Evolutionary conservation across 1,284 basidiomycete species (phyloP), one percentile per base, ranked within the genome.

Genomic region (Moesziomyces antarcticus): DNA sequence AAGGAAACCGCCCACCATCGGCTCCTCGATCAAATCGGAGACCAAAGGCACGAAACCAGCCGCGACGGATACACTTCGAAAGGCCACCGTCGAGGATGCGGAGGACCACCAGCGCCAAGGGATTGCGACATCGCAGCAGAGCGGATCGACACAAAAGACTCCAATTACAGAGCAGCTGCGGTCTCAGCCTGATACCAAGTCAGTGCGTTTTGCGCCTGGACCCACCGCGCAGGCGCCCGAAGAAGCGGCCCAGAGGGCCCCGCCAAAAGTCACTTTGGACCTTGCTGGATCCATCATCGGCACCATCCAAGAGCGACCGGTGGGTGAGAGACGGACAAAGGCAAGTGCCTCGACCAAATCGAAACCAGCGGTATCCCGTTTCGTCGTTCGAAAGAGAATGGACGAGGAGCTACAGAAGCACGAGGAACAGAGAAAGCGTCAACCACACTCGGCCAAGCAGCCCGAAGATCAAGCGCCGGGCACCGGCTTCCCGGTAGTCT

Each of bases 321-420:
- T 41, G 6, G 70, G 70, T 2, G 49, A 64, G 35, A 47, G 33
- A 18, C 54, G 44, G 33, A 24, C 51, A n/a, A 51, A 33, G 13
- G 3, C 61, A 18, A 27, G 20, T n/a, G 46, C 33, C n/a, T 27
- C 50, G 1, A 20, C 30, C 14, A 43, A 47, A 42, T 14, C 56
- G 3, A 73, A 69, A 22, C 48, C 58, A 13, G 62, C 66, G 5
- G 62, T 55, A 1, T 75, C 73, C 3, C 56, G 68, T 35, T 75
- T 75, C 44, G 53, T 71, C 1, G 68, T 67, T 13, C 50, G 63
- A 16, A 54, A 57, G 41, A 61, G 60, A 50, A 71, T 75, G 68
- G 73, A 75, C 43, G 68, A 67, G 30, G 68, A 71, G n/a, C 52
- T 75, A 0, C 66, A 64, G 25, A 62, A 61, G 43, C 56, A 73